These are phyloP conservation scores for Nitzschia inconspicua DNA, from an alignment of 108 stramenopile species.

Conservation along the genomic window DNA sequence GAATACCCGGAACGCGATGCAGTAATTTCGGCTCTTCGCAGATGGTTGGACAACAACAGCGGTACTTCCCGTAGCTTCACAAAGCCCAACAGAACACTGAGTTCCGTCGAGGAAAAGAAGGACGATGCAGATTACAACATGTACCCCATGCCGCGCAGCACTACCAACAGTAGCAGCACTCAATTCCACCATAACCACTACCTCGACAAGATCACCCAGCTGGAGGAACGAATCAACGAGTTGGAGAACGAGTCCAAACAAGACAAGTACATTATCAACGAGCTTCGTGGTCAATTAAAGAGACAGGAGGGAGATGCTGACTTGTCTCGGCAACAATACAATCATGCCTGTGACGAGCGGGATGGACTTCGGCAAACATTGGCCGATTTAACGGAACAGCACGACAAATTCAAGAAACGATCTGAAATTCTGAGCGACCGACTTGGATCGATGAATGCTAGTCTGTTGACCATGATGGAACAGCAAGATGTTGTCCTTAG, in stretches of 20 bases:
- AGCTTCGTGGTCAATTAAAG: conserved; percentile 19
- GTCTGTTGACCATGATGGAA: conserved; percentile 45
- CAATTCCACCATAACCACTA: neutral
- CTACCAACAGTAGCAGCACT: neutral
- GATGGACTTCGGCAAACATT: conserved; percentile 45
- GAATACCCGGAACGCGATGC: conserved; percentile 48
- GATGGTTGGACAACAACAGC: conserved; percentile 22
- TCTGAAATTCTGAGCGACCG: conserved; percentile 38
- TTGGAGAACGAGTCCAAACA: conserved; percentile 12
- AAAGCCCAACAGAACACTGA: neutral
- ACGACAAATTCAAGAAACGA: conserved; percentile 34
- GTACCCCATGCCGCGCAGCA: neutral
- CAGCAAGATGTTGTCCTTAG: conserved; percentile 34
- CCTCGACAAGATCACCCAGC: neutral
- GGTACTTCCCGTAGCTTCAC: neutral
- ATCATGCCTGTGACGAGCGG: conserved; percentile 25
- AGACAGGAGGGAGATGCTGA: conserved; percentile 10
- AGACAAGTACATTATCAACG: conserved; percentile 11
- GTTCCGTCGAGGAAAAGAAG: conserved; percentile 2
- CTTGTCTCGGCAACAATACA: too few relatives aligned
- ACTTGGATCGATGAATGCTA: conserved; percentile 37
- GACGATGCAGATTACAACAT: neutral
- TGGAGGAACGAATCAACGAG: conserved; percentile 19
- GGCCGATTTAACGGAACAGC: conserved; percentile 45
- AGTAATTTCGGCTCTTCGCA: conserved; percentile 37